These are phyloP conservation scores for Hyphochytrium catenoides DNA, from an alignment of 352 stramenopile species.

Conservation along the genomic window DNA sequence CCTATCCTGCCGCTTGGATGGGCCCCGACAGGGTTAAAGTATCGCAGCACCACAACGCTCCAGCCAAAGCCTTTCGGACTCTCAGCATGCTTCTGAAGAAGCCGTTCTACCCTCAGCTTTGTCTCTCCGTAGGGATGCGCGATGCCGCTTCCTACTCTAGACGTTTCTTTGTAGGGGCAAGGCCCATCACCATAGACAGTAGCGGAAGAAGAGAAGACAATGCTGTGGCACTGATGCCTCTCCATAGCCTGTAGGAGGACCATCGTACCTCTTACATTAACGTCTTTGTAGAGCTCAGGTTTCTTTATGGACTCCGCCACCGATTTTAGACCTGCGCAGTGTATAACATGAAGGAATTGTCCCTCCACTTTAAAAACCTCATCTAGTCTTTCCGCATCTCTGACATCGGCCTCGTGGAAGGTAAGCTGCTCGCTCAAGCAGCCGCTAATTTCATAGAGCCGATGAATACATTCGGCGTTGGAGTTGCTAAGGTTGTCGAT, in stretches of 20 bases:
- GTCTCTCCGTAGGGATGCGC: constrained; percentile 70
- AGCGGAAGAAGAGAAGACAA: constrained; percentile 54
- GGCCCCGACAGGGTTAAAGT: constrained; percentile 73
- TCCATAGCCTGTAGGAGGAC: constrained; percentile 33
- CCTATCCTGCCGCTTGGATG: constrained; percentile 63
- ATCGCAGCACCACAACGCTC: constrained; percentile 54
- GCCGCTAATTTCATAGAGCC: too few species aligned
- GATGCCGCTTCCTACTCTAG: constrained; percentile 22
- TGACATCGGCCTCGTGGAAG: too few species aligned
- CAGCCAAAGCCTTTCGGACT: constrained; percentile 13
- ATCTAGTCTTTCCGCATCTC: too few species aligned
- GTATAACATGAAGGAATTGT: constrained; percentile 35
- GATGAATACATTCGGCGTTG: too few species aligned
- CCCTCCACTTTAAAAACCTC: constrained; percentile 33
- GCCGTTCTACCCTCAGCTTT: constrained; percentile 76
- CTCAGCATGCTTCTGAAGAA: constrained; percentile 35
- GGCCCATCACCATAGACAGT: constrained; percentile 49
- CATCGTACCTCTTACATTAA: constrained; percentile 47
- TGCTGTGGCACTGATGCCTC: constrained; percentile 22
- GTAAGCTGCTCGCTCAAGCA: too few species aligned
- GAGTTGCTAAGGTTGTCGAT: too few species aligned
- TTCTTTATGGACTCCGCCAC: constrained; percentile 44
- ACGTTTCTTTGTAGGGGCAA: constrained; percentile 23
- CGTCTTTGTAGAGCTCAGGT: constrained; percentile 48
- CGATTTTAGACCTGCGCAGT: constrained; percentile 68